Evolutionary conservation across 768 basidiomycete species (phyloP).

Genomic region (Phylloporus arenicola): DNA sequence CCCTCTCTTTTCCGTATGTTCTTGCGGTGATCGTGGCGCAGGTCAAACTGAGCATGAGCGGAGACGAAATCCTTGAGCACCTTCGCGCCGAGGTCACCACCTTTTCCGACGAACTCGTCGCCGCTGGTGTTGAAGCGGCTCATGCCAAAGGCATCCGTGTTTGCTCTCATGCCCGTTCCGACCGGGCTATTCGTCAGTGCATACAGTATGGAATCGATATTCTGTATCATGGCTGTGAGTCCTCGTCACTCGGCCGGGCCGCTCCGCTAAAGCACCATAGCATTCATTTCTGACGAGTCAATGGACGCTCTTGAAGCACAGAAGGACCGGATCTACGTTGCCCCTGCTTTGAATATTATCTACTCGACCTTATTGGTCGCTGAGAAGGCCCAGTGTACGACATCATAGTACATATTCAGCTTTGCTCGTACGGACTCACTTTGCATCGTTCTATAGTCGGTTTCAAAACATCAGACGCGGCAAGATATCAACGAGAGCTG

Average conservation of each 20-base stretch:
- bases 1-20: background rate
- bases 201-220: constrained; percentile 35
- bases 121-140: constrained; percentile 32
- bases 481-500: constrained; percentile 29
- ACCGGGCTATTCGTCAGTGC: constrained; percentile 29
- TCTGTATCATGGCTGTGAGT: constrained; percentile 25
- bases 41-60: constrained; percentile 35
- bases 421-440: background rate
- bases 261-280: constrained; percentile 13
- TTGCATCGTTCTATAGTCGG: constrained; percentile 8
- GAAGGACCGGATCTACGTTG: constrained; percentile 31
- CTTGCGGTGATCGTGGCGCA: constrained; percentile 4
- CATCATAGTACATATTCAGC: background rate
- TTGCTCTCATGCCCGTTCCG: constrained; percentile 35
- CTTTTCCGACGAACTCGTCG: constrained; percentile 31
- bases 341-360: constrained; percentile 30
- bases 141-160: constrained; percentile 33
- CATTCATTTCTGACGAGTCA: constrained; percentile 33
- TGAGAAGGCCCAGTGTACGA: constrained; percentile 21
- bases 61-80: constrained; percentile 32
- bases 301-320: constrained; percentile 35
- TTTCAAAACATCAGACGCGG: constrained; percentile 12
- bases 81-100: constrained; percentile 34
- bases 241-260: background rate
- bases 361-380: constrained; percentile 25